These are phyloP conservation scores for Cylindricascospora bacillispora DNA, from an alignment of 1,139 yeast genomes.

Conservation along the genomic window DNA sequence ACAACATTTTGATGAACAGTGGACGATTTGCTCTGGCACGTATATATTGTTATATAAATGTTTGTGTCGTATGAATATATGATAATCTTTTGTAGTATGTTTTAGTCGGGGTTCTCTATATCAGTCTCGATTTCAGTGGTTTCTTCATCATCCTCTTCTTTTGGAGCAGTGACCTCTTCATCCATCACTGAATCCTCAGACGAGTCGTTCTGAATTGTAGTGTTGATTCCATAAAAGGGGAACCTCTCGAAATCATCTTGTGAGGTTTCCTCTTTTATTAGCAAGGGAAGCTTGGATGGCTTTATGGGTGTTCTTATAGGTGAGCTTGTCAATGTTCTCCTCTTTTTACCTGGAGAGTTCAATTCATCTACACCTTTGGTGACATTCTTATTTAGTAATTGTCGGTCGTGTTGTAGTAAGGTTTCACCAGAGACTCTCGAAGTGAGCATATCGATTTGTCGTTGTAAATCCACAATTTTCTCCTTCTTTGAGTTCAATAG, in stretches of 20 bases:
- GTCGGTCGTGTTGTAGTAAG: constrained; percentile 8
- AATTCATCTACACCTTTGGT: constrained; percentile 10
- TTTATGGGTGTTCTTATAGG: constrained; percentile 1
- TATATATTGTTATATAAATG: neutral
- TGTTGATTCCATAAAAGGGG: constrained; percentile 10
- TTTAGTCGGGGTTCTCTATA: neutral
- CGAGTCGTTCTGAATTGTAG: no score
- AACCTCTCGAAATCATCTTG: constrained; percentile 8
- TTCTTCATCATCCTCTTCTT: constrained; percentile 1
- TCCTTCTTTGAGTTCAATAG: constrained; percentile 20
- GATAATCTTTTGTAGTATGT: constrained; percentile 1
- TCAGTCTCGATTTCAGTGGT: neutral
- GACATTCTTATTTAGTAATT: constrained; percentile 12
- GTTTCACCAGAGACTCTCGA: constrained; percentile 4
- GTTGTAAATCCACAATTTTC: constrained; percentile 13
- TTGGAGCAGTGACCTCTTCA: neutral
- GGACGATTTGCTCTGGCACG: neutral
- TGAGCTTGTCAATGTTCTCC: constrained; percentile 2
- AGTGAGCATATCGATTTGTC: neutral
- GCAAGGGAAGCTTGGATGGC: constrained; percentile 3
- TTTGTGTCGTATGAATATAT: constrained; percentile 3
- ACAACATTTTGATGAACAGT: constrained; percentile 35
- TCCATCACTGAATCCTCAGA: no score
- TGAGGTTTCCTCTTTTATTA: neutral
- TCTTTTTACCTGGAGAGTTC: constrained; percentile 20